Evolutionary conservation across 1,139 yeast genomes (phyloP).

Genomic region (Martiniozyma asiatica): DNA sequence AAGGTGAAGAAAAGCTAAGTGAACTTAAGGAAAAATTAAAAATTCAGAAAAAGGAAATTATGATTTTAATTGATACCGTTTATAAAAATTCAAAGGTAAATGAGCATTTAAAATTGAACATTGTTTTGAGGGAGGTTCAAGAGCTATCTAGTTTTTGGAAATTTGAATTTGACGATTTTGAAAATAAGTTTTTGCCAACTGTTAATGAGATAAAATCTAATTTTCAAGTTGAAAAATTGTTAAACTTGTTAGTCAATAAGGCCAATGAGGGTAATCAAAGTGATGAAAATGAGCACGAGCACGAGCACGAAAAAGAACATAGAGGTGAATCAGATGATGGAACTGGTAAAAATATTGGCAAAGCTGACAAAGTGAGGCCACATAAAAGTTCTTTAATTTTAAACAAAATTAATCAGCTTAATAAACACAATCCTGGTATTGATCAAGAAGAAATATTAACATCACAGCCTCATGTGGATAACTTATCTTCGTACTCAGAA

Average conservation of each 20-base stretch:
- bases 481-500: too few species aligned
- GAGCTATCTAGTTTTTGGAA: slow-evolving; percentile 87
- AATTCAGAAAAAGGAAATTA: slow-evolving; percentile 38
- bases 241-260: slow-evolving; percentile 23
- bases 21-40: slow-evolving; percentile 44
- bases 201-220: slow-evolving; percentile 94
- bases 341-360: slow-evolving; percentile 2
- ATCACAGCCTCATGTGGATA: too few species aligned
- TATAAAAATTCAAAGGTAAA: slow-evolving; percentile 50
- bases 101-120: slow-evolving; percentile 59
- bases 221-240: slow-evolving; percentile 68
- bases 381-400: slow-evolving; percentile 18
- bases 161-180: slow-evolving; percentile 72
- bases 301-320: slow-evolving; percentile 2
- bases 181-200: slow-evolving; percentile 66
- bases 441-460: slow-evolving; percentile 1
- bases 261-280: slow-evolving; percentile 8
- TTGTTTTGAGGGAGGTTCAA: slow-evolving; percentile 59
- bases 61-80: slow-evolving; percentile 35
- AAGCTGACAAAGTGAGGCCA: too few species aligned
- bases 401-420: slow-evolving; percentile 17
- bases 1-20: slow-evolving; percentile 48
- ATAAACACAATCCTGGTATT: slow-evolving; percentile 10
- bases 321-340: slow-evolving; percentile 8
- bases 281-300: slow-evolving; percentile 6